Base-by-base conservation (phyloP, 768 basidiomycete species). In the Lactifluus subvellereus region DNA sequence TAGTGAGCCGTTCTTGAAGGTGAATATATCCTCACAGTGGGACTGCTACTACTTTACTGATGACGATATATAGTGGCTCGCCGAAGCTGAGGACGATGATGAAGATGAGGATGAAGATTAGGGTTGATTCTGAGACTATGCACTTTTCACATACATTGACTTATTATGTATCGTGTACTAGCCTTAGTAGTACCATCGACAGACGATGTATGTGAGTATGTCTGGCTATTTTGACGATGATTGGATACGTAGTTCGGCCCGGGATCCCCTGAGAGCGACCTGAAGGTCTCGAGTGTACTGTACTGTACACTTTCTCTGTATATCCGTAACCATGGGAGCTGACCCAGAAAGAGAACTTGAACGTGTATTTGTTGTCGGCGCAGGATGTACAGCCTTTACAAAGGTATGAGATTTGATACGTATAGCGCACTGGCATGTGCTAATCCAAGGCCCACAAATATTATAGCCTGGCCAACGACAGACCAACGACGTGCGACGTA, bases 1-100 rank as follows among this genome's bases (percentile, higher is more conserved):
- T 13, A 89, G 90, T 67, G 94, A 92, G 73, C 94, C 95, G 0
- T 98, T 98, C 80, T 77, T 98, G 72, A 94, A 94, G 82, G 90
- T 90, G 66, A 53, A 79, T 69, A 20, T 8, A 27, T 45, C 18
- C 42, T 30, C 4, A 33, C 33, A 22, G 59, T 32, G 43, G 0
- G 16, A 42, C 11, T 49, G 3, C 13, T 57, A 27, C 13, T 42
- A 56, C 42, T 57, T 32, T 55, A 20, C 58, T 59, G 53, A 69
- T 1, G 3, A 52, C n/a, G n/a, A 45, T 68, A 0, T 66, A 0
- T 66, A 89, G 85, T 96, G 93, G 93, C 83, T 96, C 20, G 87
- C 86, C 60, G 91, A 93, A 73, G 93, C 93, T 8, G 92, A 94
- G 32, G 87, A 87, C 68, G 89, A 88, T 57, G 86, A 86, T 37